These are phyloP conservation scores for Neofusicoccum sp. DNA, from an alignment of 2,329 filamentous ascomycete genomes.

Conservation along the genomic window DNA sequence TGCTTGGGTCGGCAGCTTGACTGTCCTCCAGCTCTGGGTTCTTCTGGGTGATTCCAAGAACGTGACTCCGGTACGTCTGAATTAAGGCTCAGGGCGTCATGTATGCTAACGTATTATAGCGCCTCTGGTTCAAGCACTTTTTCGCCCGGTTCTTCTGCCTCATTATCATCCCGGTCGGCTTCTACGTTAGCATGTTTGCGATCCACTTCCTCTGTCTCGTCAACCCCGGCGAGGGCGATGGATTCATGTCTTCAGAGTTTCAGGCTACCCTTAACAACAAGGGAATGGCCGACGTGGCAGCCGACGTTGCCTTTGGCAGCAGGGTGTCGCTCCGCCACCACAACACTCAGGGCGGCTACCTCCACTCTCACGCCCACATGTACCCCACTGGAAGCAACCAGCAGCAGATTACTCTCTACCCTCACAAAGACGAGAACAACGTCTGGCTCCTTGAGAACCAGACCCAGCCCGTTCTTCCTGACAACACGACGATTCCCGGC, in stretches of 20 bases:
- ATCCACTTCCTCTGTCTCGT: constrained; percentile 92
- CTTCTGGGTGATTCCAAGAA: constrained; percentile 84
- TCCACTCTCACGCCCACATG: constrained; percentile 97
- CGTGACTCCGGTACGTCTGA: constrained; percentile 65
- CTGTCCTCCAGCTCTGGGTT: constrained; percentile 89
- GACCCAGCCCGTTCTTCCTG: constrained; percentile 78
- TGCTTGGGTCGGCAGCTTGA: constrained; percentile 93
- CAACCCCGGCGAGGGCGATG: constrained; percentile 95
- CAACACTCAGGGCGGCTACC: constrained; percentile 96
- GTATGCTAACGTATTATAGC: constrained; percentile 40
- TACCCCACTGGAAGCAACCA: constrained; percentile 97
- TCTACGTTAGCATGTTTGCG: constrained; percentile 96
- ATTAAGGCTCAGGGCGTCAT: constrained; percentile 20
- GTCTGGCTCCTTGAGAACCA: constrained; percentile 92
- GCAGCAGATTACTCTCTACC: constrained; percentile 96
- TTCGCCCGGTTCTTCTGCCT: constrained; percentile 87
- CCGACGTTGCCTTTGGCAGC: constrained; percentile 87
- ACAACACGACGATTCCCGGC: constrained; percentile 76
- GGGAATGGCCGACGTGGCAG: constrained; percentile 91
- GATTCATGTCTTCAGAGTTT: constrained; percentile 99
- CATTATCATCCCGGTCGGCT: constrained; percentile 80
- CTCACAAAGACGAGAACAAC: constrained; percentile 99
- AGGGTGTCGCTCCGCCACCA: constrained; percentile 83
- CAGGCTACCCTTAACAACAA: constrained; percentile 96
- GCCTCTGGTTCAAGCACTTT: constrained; percentile 90